Evolutionary conservation across 208 protist genomes (phyloP).

Genomic region (Crithidia acanthocephali): DNA sequence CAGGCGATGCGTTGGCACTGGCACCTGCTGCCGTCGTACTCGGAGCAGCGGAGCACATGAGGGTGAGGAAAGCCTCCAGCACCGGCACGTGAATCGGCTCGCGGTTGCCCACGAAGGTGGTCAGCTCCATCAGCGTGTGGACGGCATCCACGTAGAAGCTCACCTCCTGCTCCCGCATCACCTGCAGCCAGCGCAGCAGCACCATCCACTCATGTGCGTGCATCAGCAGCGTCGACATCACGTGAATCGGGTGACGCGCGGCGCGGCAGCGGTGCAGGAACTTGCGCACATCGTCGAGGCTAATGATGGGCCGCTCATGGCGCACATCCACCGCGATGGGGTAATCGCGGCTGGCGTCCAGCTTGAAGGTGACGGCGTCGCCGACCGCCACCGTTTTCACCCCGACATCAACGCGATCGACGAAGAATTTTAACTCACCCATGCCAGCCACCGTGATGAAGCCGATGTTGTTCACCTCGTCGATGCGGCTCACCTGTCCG

Average conservation of each 20-base stretch:
- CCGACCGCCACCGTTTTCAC: slow-evolving; percentile 71
- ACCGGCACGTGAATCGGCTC: slow-evolving; percentile 85
- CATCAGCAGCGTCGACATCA: slow-evolving; percentile 80
- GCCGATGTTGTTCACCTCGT: slow-evolving; percentile 71
- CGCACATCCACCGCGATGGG: slow-evolving; percentile 83
- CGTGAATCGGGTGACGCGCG: slow-evolving; percentile 54
- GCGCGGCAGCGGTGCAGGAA: slow-evolving; percentile 74
- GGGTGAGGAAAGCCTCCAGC: slow-evolving; percentile 62
- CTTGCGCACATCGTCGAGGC: slow-evolving; percentile 60
- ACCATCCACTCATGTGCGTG: slow-evolving; percentile 81
- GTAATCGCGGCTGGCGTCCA: slow-evolving; percentile 81
- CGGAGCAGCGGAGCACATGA: slow-evolving; percentile 20
- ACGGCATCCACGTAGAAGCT: slow-evolving; percentile 56
- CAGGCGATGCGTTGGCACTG: neutral
- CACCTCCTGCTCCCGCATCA: slow-evolving; percentile 31
- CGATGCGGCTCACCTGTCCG: slow-evolving; percentile 73
- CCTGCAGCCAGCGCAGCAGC: slow-evolving; percentile 62
- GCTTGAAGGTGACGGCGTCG: slow-evolving; percentile 76
- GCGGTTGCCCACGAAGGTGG: slow-evolving; percentile 84
- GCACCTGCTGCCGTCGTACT: neutral
- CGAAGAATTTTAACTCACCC: slow-evolving; percentile 86
- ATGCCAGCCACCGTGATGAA: slow-evolving; percentile 70
- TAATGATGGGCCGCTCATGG: slow-evolving; percentile 63
- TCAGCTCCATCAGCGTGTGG: slow-evolving; percentile 73
- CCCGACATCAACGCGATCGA: slow-evolving; percentile 82